Evolutionary conservation across 106 monocot species (phyloP).

Genomic region (Dendrobium huoshanense): DNA sequence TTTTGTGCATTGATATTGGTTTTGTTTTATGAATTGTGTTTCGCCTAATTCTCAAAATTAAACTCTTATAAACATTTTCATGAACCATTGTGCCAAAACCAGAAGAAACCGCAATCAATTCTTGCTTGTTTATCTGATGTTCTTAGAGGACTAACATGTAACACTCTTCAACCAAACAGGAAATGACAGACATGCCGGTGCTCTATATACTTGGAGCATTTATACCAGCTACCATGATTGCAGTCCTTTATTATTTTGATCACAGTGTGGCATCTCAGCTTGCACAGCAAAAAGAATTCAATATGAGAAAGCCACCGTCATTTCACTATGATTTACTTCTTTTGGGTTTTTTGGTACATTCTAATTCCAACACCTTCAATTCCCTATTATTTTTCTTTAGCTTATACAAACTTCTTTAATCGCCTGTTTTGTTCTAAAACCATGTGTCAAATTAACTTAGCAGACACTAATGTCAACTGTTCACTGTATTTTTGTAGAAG

Average conservation of each 20-base stretch:
- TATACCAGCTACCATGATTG: constrained; percentile 85
- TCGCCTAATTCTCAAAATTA: no score
- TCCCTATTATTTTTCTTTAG: neutral
- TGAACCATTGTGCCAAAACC: no score
- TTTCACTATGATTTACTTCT: constrained; percentile 81
- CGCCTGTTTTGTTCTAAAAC: neutral
- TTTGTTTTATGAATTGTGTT: neutral
- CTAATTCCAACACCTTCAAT: neutral
- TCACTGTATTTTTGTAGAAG: constrained; percentile 27
- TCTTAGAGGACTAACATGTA: neutral
- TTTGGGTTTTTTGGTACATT: constrained; percentile 23
- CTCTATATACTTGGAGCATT: constrained; percentile 84
- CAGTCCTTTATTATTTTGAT: constrained; percentile 82
- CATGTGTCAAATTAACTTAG: neutral
- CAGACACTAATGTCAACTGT: neutral
- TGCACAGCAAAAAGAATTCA: constrained; percentile 84
- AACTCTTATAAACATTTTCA: no score
- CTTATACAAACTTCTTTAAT: neutral
- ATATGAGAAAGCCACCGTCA: constrained; percentile 75
- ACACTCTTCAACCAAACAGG: constrained; percentile 33
- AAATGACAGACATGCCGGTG: constrained; percentile 65
- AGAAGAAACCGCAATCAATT: neutral
- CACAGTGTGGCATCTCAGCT: constrained; percentile 88
- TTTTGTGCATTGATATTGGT: neutral
- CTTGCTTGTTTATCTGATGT: neutral